phyloP scores from a whole-genome alignment of 192 early-diverging fungal species.

The Backusella westeae region DNA sequence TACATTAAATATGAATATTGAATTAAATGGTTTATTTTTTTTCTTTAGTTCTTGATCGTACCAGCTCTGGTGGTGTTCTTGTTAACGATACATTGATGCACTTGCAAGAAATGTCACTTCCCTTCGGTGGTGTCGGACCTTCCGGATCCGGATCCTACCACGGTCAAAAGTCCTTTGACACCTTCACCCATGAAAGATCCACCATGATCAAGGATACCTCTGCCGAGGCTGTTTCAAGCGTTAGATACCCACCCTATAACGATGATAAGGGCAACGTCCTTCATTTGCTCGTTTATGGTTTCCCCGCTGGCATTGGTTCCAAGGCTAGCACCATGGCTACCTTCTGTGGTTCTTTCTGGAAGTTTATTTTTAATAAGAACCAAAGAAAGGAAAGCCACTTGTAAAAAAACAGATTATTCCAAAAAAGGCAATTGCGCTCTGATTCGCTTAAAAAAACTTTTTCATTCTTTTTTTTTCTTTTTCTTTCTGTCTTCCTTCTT shows the following conservation, averaged over 20 bases:
- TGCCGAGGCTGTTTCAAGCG: constrained; percentile 29
- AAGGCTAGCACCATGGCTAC: constrained; percentile 1
- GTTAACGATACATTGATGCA: constrained; percentile 80
- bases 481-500: not conserved
- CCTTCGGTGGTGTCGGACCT: constrained; percentile 81
- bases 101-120: constrained; percentile 48
- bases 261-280: constrained; percentile 26
- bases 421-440: not conserved
- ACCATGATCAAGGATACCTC: constrained; percentile 44
- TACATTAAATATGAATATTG: constrained; percentile 16
- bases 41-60: constrained; percentile 34
- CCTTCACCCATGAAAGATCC: constrained; percentile 72
- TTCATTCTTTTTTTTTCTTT: not conserved
- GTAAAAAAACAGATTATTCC: not conserved
- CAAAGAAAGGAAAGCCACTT: not conserved
- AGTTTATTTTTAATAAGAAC: constrained; percentile 2
- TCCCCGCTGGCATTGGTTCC: not conserved
- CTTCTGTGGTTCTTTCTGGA: constrained; percentile 12
- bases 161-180: constrained; percentile 66
- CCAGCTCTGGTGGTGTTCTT: constrained; percentile 64
- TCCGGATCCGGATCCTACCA: constrained; percentile 81
- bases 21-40: not conserved
- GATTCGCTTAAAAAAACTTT: not conserved
- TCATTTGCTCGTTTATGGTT: constrained; percentile 24
- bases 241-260: constrained; percentile 39